These are phyloP conservation scores for Berberis thunbergii DNA, from an alignment of 164 flowering plant genomes.

Conservation along the genomic window DNA sequence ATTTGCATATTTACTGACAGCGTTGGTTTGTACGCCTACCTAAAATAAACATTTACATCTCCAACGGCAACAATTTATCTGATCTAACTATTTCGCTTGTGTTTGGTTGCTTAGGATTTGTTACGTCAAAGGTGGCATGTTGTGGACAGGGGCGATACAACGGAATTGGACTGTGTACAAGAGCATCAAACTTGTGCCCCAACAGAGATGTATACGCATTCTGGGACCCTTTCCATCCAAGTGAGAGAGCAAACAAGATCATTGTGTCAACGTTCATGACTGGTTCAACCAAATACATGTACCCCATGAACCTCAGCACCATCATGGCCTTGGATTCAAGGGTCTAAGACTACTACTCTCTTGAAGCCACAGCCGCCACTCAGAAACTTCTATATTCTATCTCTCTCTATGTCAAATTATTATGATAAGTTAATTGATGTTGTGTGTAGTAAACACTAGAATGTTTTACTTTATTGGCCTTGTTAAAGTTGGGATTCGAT, in stretches of 20 bases:
- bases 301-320: conserved; percentile 78
- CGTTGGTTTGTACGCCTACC: too few relatives aligned
- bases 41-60: too few relatives aligned
- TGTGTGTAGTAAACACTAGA: too few relatives aligned
- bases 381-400: too few relatives aligned
- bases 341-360: conserved; percentile 12
- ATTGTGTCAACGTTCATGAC: conserved; percentile 39
- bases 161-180: conserved; percentile 61
- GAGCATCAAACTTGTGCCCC: conserved; percentile 48
- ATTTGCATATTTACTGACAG: too few relatives aligned
- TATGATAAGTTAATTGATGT: too few relatives aligned
- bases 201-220: conserved; percentile 49
- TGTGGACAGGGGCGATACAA: conserved; percentile 87
- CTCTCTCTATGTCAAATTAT: too few relatives aligned
- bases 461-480: too few relatives aligned
- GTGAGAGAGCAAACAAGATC: conserved; percentile 54
- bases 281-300: conserved; percentile 45
- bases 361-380: too few relatives aligned
- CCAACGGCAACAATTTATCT: too few relatives aligned
- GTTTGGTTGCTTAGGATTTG: conserved; percentile 38
- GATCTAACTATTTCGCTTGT: not conserved
- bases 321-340: conserved; percentile 53
- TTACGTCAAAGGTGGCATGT: conserved; percentile 56
- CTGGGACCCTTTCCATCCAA: conserved; percentile 77
- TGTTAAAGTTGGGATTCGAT: too few relatives aligned